Percentiles rank a stretch among this genome's conserved stretches.
phyloP scores from a whole-genome alignment of 1,284 basidiomycete species.

The Cerrena zonata region DNA sequence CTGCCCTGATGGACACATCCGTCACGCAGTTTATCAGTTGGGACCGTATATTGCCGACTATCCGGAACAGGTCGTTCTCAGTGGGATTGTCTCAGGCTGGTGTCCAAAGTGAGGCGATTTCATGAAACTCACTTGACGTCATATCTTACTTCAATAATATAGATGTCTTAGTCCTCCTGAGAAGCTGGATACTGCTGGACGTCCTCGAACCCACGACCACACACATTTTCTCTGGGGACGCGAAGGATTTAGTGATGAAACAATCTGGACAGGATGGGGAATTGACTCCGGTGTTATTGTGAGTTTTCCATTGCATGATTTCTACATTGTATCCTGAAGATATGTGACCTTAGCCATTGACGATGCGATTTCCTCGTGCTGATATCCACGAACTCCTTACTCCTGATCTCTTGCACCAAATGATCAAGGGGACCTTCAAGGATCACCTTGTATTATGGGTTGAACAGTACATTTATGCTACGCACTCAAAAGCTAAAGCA shows the following conservation, averaged over 20 bases:
- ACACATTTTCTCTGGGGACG: neutral
- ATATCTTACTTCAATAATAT: too few relatives aligned
- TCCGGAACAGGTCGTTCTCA: constrained; percentile 19
- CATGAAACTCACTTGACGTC: too few relatives aligned
- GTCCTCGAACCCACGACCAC: neutral
- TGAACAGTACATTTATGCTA: constrained; percentile 16
- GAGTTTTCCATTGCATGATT: too few relatives aligned
- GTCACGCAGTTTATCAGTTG: constrained; percentile 19
- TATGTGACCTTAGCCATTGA: constrained; percentile 8
- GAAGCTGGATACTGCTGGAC: neutral
- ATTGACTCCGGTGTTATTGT: constrained; percentile 6
- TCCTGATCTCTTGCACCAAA: too few relatives aligned
- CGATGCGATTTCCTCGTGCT: too few relatives aligned
- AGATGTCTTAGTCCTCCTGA: constrained; percentile 12
- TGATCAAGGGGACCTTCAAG: too few relatives aligned
- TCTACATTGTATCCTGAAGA: too few relatives aligned
- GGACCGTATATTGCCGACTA: constrained; percentile 27
- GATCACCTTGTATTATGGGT: constrained; percentile 27
- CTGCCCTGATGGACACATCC: constrained; percentile 23
- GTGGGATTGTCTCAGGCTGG: constrained; percentile 25
- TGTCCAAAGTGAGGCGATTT: too few relatives aligned
- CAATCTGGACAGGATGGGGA: constrained; percentile 6
- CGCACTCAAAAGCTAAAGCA: constrained; percentile 14
- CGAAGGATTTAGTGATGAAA: neutral
- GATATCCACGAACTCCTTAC: too few relatives aligned